phyloP scores from a whole-genome alignment of 169 alveolate species.

The Cryptosporidium sp. region DNA sequence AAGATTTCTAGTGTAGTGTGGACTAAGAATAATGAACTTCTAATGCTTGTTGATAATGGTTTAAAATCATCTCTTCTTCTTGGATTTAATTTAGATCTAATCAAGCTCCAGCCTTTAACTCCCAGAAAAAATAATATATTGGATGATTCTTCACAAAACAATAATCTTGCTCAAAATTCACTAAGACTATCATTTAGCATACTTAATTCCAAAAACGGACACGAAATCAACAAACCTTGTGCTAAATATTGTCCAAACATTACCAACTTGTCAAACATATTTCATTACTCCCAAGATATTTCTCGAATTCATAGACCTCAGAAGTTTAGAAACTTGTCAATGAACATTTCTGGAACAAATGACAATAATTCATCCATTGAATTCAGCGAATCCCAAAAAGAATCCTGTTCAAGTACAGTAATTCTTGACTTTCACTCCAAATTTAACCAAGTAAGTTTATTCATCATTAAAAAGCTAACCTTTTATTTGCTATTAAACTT shows the following conservation, averaged over 20 bases:
- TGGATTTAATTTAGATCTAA: constrained; percentile 1
- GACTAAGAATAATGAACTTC: neutral
- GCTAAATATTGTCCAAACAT: neutral
- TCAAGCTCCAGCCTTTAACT: neutral
- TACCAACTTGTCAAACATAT: constrained; percentile 11
- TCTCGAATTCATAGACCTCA: constrained; percentile 53
- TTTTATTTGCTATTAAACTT: neutral
- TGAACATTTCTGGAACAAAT: neutral
- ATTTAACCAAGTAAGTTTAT: constrained; percentile 29
- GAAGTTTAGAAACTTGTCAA: constrained; percentile 6
- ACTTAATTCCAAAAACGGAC: neutral
- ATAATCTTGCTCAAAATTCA: neutral
- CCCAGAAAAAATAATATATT: neutral
- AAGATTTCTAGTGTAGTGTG: constrained; percentile 14
- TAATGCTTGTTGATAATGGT: constrained; percentile 8
- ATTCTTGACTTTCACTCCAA: constrained; percentile 18
- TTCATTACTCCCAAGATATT: constrained; percentile 7
- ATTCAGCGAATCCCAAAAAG: neutral
- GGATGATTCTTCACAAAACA: neutral
- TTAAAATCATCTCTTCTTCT: constrained; percentile 1
- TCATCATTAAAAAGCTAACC: neutral
- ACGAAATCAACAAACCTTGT: neutral
- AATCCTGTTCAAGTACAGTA: neutral
- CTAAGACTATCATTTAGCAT: neutral
- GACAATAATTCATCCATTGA: neutral